Evolutionary conservation across 2,329 filamentous ascomycete species (phyloP), one percentile per base, ranked within the genome.

Genomic region (Colletotrichum acutatum): DNA sequence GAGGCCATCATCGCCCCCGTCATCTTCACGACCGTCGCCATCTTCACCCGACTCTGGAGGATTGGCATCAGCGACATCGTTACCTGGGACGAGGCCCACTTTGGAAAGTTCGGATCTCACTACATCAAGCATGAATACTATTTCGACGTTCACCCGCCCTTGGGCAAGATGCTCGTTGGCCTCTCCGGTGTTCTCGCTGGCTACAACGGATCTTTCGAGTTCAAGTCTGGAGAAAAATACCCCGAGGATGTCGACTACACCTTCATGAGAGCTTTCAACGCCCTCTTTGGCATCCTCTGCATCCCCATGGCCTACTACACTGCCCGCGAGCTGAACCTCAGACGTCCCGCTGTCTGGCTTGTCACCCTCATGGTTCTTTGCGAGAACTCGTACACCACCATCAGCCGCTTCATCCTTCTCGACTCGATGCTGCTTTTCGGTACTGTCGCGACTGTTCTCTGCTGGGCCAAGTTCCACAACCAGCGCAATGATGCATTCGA

Each of bases 81-180:
- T 61, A 92, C 90, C 61, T 92, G 90, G 90, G 90, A 92, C 81
- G 89, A 91, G 82, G 90, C 90, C 78, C 90, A 92, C 83, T 97
- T 97, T 83, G 94, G 94, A 82, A 99, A 99, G 87, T 99, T 99
- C 84, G 97, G 97, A 76, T 98, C 96, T 78, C 96, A 99, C 85
- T 99, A 99, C 84, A 92, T 99, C 81, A 98, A 99, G 84, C 94
- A 96, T 83, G 97, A 99, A 84, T 98, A 98, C 88, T 99, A 99
- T 89, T 99, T 99, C 75, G 78, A 78, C 65, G 93, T 97, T 71
- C 94, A 97, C 84, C 97, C 97, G 76, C 97, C 97, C 67, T 91
- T 99, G 74, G 97, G 97, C 82, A 99, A 99, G 88, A 98, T 99
- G 91, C 91, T 99, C 69, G 96, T 99, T 78, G 97, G 97, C 75